These are phyloP conservation scores for Diaporthe citrichinensis DNA, from an alignment of 2,329 filamentous ascomycete genomes.

Conservation along the genomic window DNA sequence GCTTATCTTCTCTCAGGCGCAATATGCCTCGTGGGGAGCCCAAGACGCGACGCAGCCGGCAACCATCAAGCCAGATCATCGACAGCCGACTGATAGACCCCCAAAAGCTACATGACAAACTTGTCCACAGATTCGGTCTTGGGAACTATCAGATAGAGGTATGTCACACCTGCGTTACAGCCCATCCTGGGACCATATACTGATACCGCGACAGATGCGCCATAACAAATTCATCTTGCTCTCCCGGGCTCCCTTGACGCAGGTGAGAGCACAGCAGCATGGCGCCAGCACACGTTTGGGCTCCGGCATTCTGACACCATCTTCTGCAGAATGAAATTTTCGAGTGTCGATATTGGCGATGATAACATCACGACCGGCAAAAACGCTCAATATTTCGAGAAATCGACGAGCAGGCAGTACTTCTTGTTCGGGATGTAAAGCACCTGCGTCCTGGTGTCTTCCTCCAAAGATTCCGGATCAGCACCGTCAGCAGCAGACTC, in stretches of 20 bases:
- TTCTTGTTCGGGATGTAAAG: background rate
- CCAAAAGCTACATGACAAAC: conserved; percentile 30
- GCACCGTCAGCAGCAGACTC: background rate
- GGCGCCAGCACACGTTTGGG: background rate
- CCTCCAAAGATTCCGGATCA: background rate
- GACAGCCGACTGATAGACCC: conserved; percentile 32
- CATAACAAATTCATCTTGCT: conserved; percentile 35
- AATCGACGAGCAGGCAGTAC: background rate
- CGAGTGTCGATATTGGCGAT: conserved; percentile 33
- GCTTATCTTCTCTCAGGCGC: background rate
- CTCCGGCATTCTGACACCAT: conserved; percentile 10
- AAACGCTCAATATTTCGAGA: no score
- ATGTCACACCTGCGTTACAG: background rate
- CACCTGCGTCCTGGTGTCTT: background rate
- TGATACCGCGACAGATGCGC: conserved; percentile 30
- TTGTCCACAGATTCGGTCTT: conserved; percentile 17
- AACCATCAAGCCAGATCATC: conserved; percentile 34
- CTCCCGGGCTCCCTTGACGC: conserved; percentile 15
- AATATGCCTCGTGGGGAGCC: conserved; percentile 6
- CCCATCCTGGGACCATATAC: background rate
- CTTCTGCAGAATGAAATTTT: conserved; percentile 22
- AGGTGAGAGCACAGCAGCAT: conserved; percentile 6
- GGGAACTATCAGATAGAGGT: conserved; percentile 35
- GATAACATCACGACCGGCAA: no score
- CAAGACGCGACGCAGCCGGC: background rate